Evolutionary conservation across 2,329 filamentous ascomycete genomes (phyloP), one percentile per base, ranked within the genome.

Genomic region (Paracamarosporium sp.): DNA sequence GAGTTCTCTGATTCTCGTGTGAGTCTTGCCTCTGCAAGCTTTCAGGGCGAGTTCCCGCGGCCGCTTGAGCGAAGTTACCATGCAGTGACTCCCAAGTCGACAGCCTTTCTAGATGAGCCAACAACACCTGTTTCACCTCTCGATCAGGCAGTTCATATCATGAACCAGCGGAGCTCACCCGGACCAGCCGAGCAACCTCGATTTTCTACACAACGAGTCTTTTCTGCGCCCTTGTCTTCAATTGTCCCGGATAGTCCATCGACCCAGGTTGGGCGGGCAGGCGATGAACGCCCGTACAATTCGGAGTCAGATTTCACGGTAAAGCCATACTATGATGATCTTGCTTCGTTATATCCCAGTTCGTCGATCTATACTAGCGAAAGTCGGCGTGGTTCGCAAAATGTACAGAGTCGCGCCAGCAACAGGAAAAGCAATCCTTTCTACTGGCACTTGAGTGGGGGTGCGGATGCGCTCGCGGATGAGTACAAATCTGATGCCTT

Each of bases 351-450:
- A 31, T 73, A 72, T 50, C 60, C 65, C 2, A 66, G 62, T 35
- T 75, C 72, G 4, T 76, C 72, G 1, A 50, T 72, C n/a, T 74
- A 76, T 31, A 72, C 70, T 6, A 53, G 51, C 35, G 70, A 72
- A 36, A 66, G 59, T 8, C 59, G 52, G 15, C 61, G 59, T 5
- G 59, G 31, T 15, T 72, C 70, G 20, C 57, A 41, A 24, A 66
- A 67, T 47, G 62, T 64, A 31, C 64, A 67, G 15, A 69, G 64
- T 22, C 45, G 65, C 35, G 27, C 51, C 8, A 67, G 64, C 33
- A 55, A 62, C 45, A 57, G 58, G 8, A 63, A 61, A 30, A 73
- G 67, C 55, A 69, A 66, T 53, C 61, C 62, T 1, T 68, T 67
- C 33, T 44, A 67, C 30, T 40, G 60, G 9, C 61, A 59, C 9